Conservation (phyloP, 306 rosid species). For the Prunus salicina region DNA sequence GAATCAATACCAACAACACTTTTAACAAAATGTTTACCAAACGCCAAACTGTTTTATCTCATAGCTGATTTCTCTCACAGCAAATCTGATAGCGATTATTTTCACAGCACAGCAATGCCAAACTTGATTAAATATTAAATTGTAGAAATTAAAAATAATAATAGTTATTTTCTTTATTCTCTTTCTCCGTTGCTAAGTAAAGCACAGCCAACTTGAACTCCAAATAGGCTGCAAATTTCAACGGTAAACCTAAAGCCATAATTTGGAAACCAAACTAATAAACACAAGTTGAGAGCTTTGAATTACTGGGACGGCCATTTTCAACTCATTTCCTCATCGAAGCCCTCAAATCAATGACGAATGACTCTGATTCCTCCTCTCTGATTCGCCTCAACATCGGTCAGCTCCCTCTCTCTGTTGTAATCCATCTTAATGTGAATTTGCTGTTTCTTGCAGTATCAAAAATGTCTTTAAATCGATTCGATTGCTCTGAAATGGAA, state of each 20-base stretch:
- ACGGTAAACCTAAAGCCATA: not conserved
- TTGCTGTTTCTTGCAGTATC: not conserved
- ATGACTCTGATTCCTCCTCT: conserved; percentile 41
- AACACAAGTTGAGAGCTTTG: not conserved
- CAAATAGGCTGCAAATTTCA: not conserved
- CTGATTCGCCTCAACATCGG: conserved; percentile 75
- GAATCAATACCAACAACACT: too few species aligned
- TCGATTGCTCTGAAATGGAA: not conserved
- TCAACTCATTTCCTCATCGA: not conserved
- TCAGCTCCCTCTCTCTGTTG: conserved; percentile 16
- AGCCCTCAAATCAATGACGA: conserved; percentile 17
- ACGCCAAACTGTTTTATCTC: too few species aligned
- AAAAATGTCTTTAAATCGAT: not conserved
- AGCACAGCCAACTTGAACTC: not conserved
- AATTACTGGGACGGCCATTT: not conserved
- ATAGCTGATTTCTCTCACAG: too few species aligned
- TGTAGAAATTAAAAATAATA: too few species aligned
- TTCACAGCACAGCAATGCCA: too few species aligned
- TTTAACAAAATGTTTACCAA: too few species aligned
- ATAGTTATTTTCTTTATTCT: not conserved
- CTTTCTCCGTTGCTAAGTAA: not conserved
- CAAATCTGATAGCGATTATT: too few species aligned
- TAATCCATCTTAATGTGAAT: not conserved
- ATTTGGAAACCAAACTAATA: not conserved
- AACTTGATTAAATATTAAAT: too few species aligned